A percentile compares a stretch with the other conserved stretches of the same genome.
Conservation (phyloP, 2,329 filamentous ascomycete species). For the Colletotrichum eleusines region DNA sequence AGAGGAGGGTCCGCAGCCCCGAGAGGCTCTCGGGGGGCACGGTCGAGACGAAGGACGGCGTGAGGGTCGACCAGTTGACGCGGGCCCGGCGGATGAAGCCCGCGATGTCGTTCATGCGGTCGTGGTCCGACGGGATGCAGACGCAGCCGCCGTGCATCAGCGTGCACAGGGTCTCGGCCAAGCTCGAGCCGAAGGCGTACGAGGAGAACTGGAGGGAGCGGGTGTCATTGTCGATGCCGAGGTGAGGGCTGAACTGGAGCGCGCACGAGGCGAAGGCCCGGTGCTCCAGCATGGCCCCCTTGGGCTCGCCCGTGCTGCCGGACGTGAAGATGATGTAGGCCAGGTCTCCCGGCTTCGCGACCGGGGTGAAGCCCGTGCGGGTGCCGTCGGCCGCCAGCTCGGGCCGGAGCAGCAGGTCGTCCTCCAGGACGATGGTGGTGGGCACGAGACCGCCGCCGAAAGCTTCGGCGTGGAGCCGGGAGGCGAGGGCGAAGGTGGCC, state of each 20-base stretch:
- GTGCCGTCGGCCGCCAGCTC: no score
- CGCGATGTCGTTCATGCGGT: constrained; percentile 59
- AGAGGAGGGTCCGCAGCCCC: constrained; percentile 51
- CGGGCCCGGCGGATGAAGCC: constrained; percentile 62
- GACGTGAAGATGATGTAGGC: constrained; percentile 15
- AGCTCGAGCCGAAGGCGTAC: constrained; percentile 54
- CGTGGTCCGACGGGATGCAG: constrained; percentile 53
- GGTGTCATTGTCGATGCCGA: background rate
- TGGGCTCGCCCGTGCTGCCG: constrained; percentile 1
- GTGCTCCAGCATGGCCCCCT: constrained; percentile 17
- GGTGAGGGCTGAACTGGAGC: constrained; percentile 41
- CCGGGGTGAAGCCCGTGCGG: background rate
- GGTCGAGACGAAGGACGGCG: constrained; percentile 65
- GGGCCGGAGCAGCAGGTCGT: constrained; percentile 33
- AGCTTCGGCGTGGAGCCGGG: background rate
- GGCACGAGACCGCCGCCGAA: constrained; percentile 5
- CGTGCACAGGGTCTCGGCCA: constrained; percentile 54
- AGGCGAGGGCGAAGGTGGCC: constrained; percentile 20
- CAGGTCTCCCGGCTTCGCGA: constrained; percentile 6
- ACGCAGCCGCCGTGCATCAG: constrained; percentile 54
- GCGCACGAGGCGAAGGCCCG: background rate
- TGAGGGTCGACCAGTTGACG: constrained; percentile 67
- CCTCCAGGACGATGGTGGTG: background rate
- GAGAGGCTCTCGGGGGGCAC: constrained; percentile 53
- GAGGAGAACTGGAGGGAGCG: constrained; percentile 46